phyloP scores from a whole-genome alignment of 257 asterid genomes.

The Nicotiana tomentosiformis region DNA sequence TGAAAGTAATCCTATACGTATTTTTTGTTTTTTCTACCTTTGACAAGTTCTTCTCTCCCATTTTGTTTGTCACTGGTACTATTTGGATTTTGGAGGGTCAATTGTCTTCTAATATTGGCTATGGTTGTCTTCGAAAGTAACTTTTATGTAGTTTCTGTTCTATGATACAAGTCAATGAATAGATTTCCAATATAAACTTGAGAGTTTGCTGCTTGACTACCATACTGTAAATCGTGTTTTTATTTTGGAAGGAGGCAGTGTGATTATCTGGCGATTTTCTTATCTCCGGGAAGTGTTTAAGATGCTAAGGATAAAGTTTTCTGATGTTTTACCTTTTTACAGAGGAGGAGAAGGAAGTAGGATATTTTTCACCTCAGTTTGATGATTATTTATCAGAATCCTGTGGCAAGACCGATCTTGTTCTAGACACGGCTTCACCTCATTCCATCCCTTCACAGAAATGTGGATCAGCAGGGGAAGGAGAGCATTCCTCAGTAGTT shows the following conservation, averaged over 20 bases:
- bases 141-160: too few species aligned
- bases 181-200: background rate
- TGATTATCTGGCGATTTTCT: background rate
- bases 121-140: too few species aligned
- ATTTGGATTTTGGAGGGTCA: background rate
- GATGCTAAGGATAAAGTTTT: background rate
- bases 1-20: background rate
- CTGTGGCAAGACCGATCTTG: conserved; percentile 10
- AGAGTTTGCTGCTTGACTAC: background rate
- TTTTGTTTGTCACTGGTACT: background rate
- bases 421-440: conserved; percentile 14
- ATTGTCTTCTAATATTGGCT: too few species aligned
- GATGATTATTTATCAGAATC: conserved; percentile 24
- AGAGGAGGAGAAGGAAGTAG: conserved; percentile 48
- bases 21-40: background rate
- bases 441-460: conserved; percentile 4
- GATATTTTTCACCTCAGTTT: conserved; percentile 39
- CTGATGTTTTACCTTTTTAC: conserved; percentile 18
- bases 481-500: conserved; percentile 10
- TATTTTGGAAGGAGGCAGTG: background rate
- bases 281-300: background rate
- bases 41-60: background rate
- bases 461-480: conserved; percentile 5
- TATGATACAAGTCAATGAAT: background rate
- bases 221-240: background rate